Evolutionary conservation across 225 moss, liverwort and hornwort genomes (phyloP), one percentile per base, ranked within the genome.

Genomic region (Neckera pumila): DNA sequence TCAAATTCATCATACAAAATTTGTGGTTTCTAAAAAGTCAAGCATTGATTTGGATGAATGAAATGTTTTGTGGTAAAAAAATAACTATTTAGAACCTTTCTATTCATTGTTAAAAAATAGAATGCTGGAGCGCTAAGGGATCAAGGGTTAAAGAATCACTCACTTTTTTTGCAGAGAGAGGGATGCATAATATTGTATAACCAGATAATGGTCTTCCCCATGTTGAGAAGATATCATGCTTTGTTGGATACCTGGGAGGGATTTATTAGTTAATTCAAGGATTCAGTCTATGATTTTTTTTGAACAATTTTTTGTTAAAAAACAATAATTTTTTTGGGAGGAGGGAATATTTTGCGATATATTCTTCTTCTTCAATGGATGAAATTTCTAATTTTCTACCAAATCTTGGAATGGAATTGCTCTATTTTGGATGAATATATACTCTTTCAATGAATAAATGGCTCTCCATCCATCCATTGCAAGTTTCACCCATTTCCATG

Each of bases 101-200:
- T 8, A 8, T 43, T 43, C 26, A 26, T 26, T 3, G 5, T 71
- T 3, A 3, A 5, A 26, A 43, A 28, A 28, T 27, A 0, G 1
- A 2, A 17, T 1, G 2, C 27, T 16, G 1, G 2, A 43, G 5
- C 2, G 0, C 2, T 43, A 27, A 9, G 0, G 27, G 9, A 2
- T 16, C 6, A 27, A 7, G 0, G 9, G 2, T 43, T 14, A 9
- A 72, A 27, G 15, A 43, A 43, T 16, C 27, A 27, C 10, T 16
- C 16, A 27, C 1, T 12, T 31, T 72, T 14, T 16, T 14, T 42
- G 9, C 8, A 71, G 0, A 43, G 14, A 40, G 40, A 1, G 23
- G 4, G 1, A 22, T 23, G 12, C 9, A 64, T 17, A 18, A 34
- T 5, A 34, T 34, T 65, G 1, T 5, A 34, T 64, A 18, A 9